Evolutionary conservation across 805 yeast species (phyloP).

Genomic region (Starmerella scarabaei): DNA sequence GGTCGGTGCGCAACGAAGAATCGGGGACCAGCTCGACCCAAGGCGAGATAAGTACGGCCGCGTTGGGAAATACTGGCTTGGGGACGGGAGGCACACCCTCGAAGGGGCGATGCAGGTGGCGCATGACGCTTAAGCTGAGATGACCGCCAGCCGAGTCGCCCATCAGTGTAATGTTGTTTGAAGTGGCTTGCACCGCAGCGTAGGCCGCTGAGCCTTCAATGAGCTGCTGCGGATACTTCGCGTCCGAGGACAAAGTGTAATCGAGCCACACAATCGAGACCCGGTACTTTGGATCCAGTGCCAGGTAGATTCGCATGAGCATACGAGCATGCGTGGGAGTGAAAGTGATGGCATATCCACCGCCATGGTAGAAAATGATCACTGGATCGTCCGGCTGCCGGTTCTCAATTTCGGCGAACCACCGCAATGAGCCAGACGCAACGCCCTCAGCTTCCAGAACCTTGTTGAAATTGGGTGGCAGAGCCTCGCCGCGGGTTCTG

Average conservation of each 20-base stretch:
- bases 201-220: constrained; percentile 17
- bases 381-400: constrained; percentile 16
- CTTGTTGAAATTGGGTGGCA: neutral
- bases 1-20: neutral
- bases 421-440: neutral
- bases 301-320: neutral
- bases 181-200: constrained; percentile 13
- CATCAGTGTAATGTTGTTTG: constrained; percentile 17
- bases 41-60: neutral
- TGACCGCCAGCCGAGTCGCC: constrained; percentile 28
- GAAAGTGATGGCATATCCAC: constrained; percentile 10
- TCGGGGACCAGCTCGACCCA: neutral
- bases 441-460: neutral
- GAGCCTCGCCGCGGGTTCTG: neutral
- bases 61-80: neutral
- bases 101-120: neutral
- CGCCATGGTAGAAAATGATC: constrained; percentile 17
- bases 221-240: constrained; percentile 20
- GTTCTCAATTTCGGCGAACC: constrained; percentile 12
- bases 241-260: constrained; percentile 18
- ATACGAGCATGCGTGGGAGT: neutral
- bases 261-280: constrained; percentile 20
- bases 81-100: neutral
- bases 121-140: constrained; percentile 8
- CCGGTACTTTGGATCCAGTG: constrained; percentile 7